Evolutionary conservation across 768 basidiomycete genomes (phyloP), one percentile per base, ranked within the genome.

Genomic region (Collybiopsis confluens): DNA sequence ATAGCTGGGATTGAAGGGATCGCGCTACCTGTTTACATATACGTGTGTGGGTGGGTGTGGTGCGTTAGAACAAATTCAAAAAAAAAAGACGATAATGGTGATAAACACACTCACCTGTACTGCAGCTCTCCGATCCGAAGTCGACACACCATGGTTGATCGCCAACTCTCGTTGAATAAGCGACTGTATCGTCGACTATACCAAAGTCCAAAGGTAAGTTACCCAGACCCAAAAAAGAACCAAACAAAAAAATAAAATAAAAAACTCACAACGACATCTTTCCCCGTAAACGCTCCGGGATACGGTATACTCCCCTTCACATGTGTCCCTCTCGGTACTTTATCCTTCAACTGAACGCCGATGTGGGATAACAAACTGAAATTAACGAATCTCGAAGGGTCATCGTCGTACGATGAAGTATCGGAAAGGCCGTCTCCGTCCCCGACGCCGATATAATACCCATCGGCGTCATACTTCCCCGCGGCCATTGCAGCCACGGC

Each of bases 261-360:
- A 35, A 30, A 5, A 77, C 91, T 63, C 71, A 94, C 90, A 59
- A 98, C 92, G 33, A 96, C 84, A 62, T 98, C 93, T 62, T 90
- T 91, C 5, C 96, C 96, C 2, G 96, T 98, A 61, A 98, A 98
- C 20, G 91, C 88, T 3, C 83, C 76, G 4, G 87, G 89, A 66
- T 96, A 96, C 2, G 90, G 88, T 38, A 98, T 90, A 52, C 92
- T 90, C 6, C 92, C 92, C 71, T 98, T 97, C 56, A 92, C 88
- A 61, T 97, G 95, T 6, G 81, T 83, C 6, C 84, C 86, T 52
- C 90, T 78, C 3, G 90, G 91, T 2, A 98, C 91, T 64, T 91
- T 89, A 70, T 98, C 95, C 52, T 88, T 80, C 54, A 98, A 70
- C 64, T 90, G 86, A 33, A 95, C 86, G 1, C 93, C 94, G 44